These are phyloP conservation scores for Pinus tabuliformis DNA, from an alignment of 75 land plant species.

Conservation along the genomic window DNA sequence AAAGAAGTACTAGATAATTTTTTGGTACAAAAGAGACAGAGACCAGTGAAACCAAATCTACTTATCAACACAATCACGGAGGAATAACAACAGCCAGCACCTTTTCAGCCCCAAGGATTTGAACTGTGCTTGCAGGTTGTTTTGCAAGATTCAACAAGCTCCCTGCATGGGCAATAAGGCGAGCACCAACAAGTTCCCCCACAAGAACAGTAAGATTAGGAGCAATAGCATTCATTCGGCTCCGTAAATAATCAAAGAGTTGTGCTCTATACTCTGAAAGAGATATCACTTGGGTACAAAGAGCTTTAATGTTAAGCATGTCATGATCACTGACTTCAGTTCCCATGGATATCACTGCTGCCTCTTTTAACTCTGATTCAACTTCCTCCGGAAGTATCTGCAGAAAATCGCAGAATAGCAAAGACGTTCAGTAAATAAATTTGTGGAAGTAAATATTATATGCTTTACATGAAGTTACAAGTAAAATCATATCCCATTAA, in stretches of 20 bases:
- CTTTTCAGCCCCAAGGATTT: slow-evolving; percentile 98
- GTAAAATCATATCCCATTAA: too few species aligned
- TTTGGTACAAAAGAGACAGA: too few species aligned
- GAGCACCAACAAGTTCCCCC: slow-evolving; percentile 98
- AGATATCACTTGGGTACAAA: slow-evolving; percentile 89
- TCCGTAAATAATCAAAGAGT: slow-evolving; percentile 84
- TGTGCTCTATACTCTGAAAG: slow-evolving; percentile 91
- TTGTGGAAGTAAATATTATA: too few species aligned
- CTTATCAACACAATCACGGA: too few species aligned
- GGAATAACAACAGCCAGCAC: slow-evolving; percentile 13
- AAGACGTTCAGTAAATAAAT: too few species aligned
- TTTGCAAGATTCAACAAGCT: slow-evolving; percentile 92
- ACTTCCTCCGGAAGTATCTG: slow-evolving; percentile 85
- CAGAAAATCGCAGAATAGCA: not conserved
- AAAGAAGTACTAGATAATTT: too few species aligned
- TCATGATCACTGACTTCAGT: slow-evolving; percentile 94
- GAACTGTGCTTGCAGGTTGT: slow-evolving; percentile 98
- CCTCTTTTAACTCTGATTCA: slow-evolving; percentile 84
- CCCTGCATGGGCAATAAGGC: slow-evolving; percentile 98
- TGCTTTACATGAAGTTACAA: too few species aligned
- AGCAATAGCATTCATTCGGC: slow-evolving; percentile 96
- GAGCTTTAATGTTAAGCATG: slow-evolving; percentile 73
- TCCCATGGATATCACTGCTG: slow-evolving; percentile 91
- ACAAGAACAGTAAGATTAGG: slow-evolving; percentile 94
- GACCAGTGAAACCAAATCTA: too few species aligned